Evolutionary conservation across 805 yeast species (phyloP), one percentile per base, ranked within the genome.

Genomic region (Ogataea dorogensis): DNA sequence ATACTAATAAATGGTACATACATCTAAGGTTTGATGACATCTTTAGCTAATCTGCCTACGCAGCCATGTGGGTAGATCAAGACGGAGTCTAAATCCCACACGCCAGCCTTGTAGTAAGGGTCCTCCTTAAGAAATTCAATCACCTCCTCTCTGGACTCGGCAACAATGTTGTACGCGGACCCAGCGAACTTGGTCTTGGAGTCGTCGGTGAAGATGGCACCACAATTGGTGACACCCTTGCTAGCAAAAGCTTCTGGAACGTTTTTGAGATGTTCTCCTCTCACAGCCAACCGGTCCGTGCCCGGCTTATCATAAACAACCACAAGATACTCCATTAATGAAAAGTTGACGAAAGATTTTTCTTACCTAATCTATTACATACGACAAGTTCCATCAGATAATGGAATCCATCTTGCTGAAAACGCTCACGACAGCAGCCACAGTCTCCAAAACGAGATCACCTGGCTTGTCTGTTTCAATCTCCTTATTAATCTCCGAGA

Each of bases 401-500:
- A 89, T 75, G 39, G 94, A 79, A 64, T 93, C 98, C 85, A 93
- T 83, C 63, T 88, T 81, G 11, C 96, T 77, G 60, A 89, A 91
- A 6, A 91, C 95, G 52, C 81, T 77, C 42, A 89, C 68, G 24
- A 93, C 96, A 31, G 96, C 98, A 17, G 98, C 96, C 38, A 93
- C 72, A 33, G 89, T 81, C 65, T 93, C 98, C 46, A 91, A 60
- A 51, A 77, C 84, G 49, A 87, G 70, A 33, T 82, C 93, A 48
- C 61, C 59, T 3, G 68, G 65, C 10, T 68, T 58, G 48, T 70
- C 67, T 18, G 50, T 51, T 38, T 75, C 82, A 29, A 77, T 63
- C 59, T 81, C 87, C 33, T 54, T 58, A 17, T 61, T 44, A 40
- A 75, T 56, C 51, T 64, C 71, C 40, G 57, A 66, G 35, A 76